Percentiles rank a stretch among this genome's conserved stretches.
Evolutionary conservation across 2,329 filamentous ascomycete species (phyloP).

Genomic region (Elsinoe fawcettii): DNA sequence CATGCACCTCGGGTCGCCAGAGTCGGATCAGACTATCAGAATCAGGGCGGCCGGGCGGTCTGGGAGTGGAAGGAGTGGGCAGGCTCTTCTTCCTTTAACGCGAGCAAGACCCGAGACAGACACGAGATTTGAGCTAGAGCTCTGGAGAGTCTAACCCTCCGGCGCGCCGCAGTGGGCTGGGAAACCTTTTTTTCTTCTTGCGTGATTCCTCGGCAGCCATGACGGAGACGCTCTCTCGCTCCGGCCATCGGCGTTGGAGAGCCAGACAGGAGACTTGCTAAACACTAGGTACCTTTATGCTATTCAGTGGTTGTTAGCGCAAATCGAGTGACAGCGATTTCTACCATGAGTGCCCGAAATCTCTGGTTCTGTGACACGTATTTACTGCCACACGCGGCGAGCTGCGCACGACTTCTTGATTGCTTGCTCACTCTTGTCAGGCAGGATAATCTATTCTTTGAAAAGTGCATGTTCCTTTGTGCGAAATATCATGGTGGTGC

Average conservation of each 20-base stretch:
- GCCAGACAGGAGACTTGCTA: not conserved
- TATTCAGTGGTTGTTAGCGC: too few species aligned
- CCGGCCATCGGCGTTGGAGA: slow-evolving; percentile 4
- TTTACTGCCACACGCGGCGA: too few species aligned
- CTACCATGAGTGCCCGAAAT: too few species aligned
- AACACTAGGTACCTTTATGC: too few species aligned
- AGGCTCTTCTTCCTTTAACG: not conserved
- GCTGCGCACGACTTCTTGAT: too few species aligned
- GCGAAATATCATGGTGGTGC: too few species aligned
- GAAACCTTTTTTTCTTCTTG: slow-evolving; percentile 5
- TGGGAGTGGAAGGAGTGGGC: not conserved
- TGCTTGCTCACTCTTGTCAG: too few species aligned
- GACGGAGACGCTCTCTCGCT: not conserved
- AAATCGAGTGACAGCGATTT: too few species aligned
- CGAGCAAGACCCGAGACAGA: slow-evolving; percentile 5
- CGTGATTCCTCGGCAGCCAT: not conserved
- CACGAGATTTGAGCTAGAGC: slow-evolving; percentile 6
- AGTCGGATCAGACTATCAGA: not conserved
- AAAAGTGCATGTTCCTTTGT: too few species aligned
- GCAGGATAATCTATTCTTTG: too few species aligned
- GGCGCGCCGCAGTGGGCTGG: not conserved
- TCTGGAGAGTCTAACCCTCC: not conserved
- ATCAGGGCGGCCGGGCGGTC: not conserved
- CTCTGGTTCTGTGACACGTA: too few species aligned
- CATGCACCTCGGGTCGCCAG: not conserved